These are phyloP conservation scores for Nemania abortiva DNA, from an alignment of 2,329 filamentous ascomycete genomes.

Conservation along the genomic window DNA sequence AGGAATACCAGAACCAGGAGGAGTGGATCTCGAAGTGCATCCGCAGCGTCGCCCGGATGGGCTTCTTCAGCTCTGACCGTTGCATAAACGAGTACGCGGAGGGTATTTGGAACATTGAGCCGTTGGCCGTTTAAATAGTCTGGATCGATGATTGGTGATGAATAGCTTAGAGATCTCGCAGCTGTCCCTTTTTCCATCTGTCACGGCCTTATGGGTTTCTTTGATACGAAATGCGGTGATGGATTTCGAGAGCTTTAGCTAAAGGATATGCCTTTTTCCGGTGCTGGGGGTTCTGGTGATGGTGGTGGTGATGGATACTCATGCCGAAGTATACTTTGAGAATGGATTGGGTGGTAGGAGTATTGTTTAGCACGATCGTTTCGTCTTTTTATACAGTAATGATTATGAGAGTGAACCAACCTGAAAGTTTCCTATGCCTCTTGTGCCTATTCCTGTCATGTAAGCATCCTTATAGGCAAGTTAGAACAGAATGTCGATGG, in stretches of 20 bases:
- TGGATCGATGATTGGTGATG: not conserved
- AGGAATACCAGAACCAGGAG: conserved; percentile 91
- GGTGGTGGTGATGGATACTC: not conserved
- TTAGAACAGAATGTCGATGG: too few relatives aligned
- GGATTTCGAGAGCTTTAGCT: not conserved
- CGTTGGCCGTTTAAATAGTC: conserved; percentile 63
- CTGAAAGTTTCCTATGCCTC: not conserved
- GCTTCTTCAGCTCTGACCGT: conserved; percentile 94
- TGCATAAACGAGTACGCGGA: conserved; percentile 99
- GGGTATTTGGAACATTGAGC: conserved; percentile 96
- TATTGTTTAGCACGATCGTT: not conserved
- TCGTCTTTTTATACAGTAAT: conserved; percentile 15
- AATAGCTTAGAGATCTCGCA: not conserved
- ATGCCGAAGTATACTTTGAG: not conserved
- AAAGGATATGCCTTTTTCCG: not conserved
- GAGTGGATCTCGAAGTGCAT: conserved; percentile 94
- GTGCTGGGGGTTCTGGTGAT: not conserved
- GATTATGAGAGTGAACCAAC: conserved; percentile 6
- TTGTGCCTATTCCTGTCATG: not conserved
- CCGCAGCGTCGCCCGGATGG: conserved; percentile 89
- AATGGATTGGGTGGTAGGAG: not conserved
- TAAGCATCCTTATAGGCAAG: too few relatives aligned
- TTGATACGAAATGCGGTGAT: not conserved
- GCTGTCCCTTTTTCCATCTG: not conserved
- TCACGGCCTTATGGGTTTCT: not conserved